phyloP scores from a whole-genome alignment of 768 basidiomycete species.

The Glaciozyma martinii region DNA sequence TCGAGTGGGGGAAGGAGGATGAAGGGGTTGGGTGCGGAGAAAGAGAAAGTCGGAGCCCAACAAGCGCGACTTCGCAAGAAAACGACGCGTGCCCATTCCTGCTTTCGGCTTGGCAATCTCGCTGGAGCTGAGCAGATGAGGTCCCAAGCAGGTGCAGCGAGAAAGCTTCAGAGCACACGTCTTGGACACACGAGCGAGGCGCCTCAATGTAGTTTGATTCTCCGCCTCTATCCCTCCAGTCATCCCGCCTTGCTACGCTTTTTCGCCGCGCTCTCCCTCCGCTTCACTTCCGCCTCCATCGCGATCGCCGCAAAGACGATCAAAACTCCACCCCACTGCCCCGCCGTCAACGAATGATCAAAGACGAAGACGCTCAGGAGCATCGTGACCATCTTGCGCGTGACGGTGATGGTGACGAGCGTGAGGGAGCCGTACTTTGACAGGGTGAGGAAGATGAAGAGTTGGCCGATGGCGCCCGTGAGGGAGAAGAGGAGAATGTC shows the following conservation, averaged over 20 bases:
- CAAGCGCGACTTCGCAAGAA: no score
- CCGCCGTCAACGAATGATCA: slow-evolving; percentile 67
- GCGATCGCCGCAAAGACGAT: slow-evolving; percentile 56
- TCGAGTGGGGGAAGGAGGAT: no score
- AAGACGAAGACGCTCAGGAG: slow-evolving; percentile 86
- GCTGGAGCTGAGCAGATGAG: no score
- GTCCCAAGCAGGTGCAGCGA: no score
- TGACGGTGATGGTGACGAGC: slow-evolving; percentile 78
- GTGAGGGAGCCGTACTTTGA: slow-evolving; percentile 82
- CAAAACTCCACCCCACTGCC: slow-evolving; percentile 77
- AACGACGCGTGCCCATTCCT: no score
- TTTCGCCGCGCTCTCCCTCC: background rate
- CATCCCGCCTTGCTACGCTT: background rate
- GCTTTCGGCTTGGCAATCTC: no score
- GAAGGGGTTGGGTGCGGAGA: no score
- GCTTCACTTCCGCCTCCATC: slow-evolving; percentile 17
- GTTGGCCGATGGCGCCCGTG: slow-evolving; percentile 85
- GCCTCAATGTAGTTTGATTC: no score
- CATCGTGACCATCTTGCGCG: slow-evolving; percentile 97
- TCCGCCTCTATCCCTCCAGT: no score
- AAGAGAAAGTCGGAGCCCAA: no score
- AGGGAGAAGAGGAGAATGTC: slow-evolving; percentile 77
- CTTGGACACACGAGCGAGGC: no score
- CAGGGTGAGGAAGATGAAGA: slow-evolving; percentile 80
- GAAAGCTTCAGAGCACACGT: no score